Percentiles rank a stretch among this genome's conserved stretches.
phyloP scores from a whole-genome alignment of 805 yeast genomes.

The Candida suzukii region DNA sequence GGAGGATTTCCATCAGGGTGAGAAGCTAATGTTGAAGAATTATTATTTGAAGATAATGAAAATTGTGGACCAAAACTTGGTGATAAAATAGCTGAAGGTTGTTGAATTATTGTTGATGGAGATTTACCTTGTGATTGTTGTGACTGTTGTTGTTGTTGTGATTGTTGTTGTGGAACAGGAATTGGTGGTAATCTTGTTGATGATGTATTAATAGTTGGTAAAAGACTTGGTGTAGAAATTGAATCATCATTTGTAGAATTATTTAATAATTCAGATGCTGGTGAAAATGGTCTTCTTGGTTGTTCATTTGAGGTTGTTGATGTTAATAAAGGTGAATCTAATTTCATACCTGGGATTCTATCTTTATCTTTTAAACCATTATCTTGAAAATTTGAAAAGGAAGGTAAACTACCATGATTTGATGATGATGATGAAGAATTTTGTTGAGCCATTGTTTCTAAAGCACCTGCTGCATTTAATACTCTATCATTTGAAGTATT shows the following conservation, averaged over 20 bases:
- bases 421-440: slow-evolving; percentile 9
- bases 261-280: slow-evolving; percentile 20
- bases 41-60: slow-evolving; percentile 8
- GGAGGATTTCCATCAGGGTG: neutral
- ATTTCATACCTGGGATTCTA: slow-evolving; percentile 25
- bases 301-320: neutral
- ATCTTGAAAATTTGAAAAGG: neutral
- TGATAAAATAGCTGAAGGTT: slow-evolving; percentile 10
- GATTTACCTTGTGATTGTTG: no score
- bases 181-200: slow-evolving; percentile 15
- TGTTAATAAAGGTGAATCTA: slow-evolving; percentile 13
- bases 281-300: slow-evolving; percentile 20
- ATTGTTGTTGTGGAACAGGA: slow-evolving; percentile 8
- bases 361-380: slow-evolving; percentile 8
- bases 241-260: slow-evolving; percentile 4
- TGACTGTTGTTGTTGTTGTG: slow-evolving; percentile 10
- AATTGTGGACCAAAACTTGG: slow-evolving; percentile 27
- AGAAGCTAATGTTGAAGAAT: slow-evolving; percentile 3
- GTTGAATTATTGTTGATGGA: neutral
- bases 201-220: slow-evolving; percentile 7
- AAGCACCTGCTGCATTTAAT: slow-evolving; percentile 32
- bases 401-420: slow-evolving; percentile 5
- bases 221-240: slow-evolving; percentile 16
- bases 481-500: slow-evolving; percentile 23
- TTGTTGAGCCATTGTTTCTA: slow-evolving; percentile 31